Base-by-base conservation (phyloP, 2,329 filamentous ascomycete genomes). In the Fusarium pseudoanthophilum region DNA sequence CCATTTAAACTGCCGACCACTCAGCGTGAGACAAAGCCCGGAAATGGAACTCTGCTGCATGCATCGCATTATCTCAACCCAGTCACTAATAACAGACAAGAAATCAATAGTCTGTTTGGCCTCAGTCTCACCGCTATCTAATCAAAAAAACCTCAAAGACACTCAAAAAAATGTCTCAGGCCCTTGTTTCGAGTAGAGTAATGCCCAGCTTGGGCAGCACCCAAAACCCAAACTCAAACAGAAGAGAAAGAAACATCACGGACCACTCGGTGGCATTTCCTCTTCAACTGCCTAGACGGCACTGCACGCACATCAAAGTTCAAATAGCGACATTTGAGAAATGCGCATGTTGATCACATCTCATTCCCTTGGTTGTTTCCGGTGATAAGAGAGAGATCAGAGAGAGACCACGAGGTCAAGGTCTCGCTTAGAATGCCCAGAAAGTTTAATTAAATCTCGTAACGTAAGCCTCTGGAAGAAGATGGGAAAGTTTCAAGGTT, bases 111-210 rank as follows among this genome's bases (percentile, higher is more conserved):
- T 56, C 36, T 51, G 51, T 64, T 36, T 34, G 62, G 37, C 61
- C 56, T 60, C 53, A 46, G 59, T 46, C 51, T 72, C 68, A 72
- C 69, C 63, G 68, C 63, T 64, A 52, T 59, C 32, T 67, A 67
- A 40, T 60, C 16, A 4, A 40, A 40, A 39, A 40, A 39, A 37
- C 20, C 51, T 53, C 34, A 53, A 53, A 37, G 34, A 34, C 48
- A 32, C 48, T 51, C 30, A 24, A 42, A 32, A 49, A 39, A 64
- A 64, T 55, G 58, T 69, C 67, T 65, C 55, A 37, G 39, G 55
- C n/a, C 51, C 58, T 60, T 55, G 67, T 69, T 69, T 69, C 65
- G 58, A 57, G 39, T 69, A 59, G 28, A 69, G 40, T 63, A 39
- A 37, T 56, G 63, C 48, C 52, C 32, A 58, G 21, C 16, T 32